Base-by-base conservation (phyloP, 805 yeast genomes). In the Sugiyamaella valdiviana region DNA sequence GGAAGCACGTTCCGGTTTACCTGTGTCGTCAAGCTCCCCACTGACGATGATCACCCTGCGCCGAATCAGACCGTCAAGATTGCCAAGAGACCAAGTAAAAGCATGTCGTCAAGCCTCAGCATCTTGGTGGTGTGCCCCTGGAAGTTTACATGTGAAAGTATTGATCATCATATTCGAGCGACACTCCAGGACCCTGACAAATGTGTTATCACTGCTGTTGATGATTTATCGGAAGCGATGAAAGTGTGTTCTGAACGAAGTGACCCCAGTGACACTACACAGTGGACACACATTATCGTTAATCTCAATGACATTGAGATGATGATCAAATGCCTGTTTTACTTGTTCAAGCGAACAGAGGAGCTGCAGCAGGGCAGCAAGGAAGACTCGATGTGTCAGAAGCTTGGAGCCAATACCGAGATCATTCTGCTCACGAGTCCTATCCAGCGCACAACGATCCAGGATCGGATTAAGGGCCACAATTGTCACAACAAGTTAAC, bases 1-100 rank as follows among this genome's bases (percentile, higher is more conserved):
- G 68, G 68, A 2, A 57, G 63, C 36, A 59, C 57, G 6, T 64
- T 64, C 46, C 52, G 38, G 20, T 63, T 63, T 45, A 57, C 58
- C 10, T 61, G 63, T 29, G 48, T 52, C 36, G 63, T 63, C 22
- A 53, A 53, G 44, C 38, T 62, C 22, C 64, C 65, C 1, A 46
- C 57, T 5, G 60, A 54, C 9, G 52, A 53, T 3, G 63, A 61
- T 37, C 45, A 47, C 36, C 60, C 61, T 2, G 40, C 54, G 3
- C 43, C 43, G 36, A 51, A 57, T n/a, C 51, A 53, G 45, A 26
- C 50, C 17, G 40, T 36, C 37, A 57, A 49, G 46, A 45, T 14
- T 29, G 35, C 38, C 22, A 15, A 26, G 9, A 29, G 44, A 17
- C 19, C 10, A 12, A 16, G 15, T 7, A 17, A n/a, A 4, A 29